A percentile compares a stretch with the other conserved stretches of the same genome.
These are phyloP conservation scores for Lipomyces orientalis DNA, from an alignment of 805 yeast genomes.

Conservation along the genomic window DNA sequence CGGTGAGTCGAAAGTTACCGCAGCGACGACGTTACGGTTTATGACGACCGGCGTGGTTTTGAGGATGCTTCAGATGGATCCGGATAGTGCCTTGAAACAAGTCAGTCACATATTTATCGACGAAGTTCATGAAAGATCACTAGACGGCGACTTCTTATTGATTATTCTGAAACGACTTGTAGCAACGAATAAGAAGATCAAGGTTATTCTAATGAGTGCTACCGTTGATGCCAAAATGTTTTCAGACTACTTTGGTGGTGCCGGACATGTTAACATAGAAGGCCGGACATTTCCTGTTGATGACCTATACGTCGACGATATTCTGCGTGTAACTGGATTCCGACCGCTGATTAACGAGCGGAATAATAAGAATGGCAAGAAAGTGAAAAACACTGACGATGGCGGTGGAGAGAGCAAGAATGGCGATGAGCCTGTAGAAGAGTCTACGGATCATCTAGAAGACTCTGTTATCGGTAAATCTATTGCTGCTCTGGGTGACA, in stretches of 20 bases:
- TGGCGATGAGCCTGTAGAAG: constrained; percentile 4
- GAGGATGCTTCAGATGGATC: constrained; percentile 71
- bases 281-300: constrained; percentile 93
- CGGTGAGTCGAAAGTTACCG: constrained; percentile 77
- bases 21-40: constrained; percentile 75
- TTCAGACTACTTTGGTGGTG: constrained; percentile 63
- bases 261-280: constrained; percentile 78
- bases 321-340: constrained; percentile 64
- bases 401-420: constrained; percentile 3
- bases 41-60: constrained; percentile 92
- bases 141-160: constrained; percentile 84
- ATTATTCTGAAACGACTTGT: constrained; percentile 73
- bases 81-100: constrained; percentile 46
- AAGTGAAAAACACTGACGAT: constrained; percentile 13
- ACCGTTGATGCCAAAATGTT: constrained; percentile 79
- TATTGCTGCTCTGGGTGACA: constrained; percentile 30
- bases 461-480: constrained; percentile 32
- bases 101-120: constrained; percentile 80
- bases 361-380: constrained; percentile 13
- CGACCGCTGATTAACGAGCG: constrained; percentile 33
- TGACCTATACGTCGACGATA: constrained; percentile 73
- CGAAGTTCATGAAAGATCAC: constrained; percentile 96
- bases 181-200: constrained; percentile 45
- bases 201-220: constrained; percentile 86
- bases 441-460: constrained; percentile 26